phyloP scores from a whole-genome alignment of 1,139 yeast genomes.

The Yamadazyma sp. region DNA sequence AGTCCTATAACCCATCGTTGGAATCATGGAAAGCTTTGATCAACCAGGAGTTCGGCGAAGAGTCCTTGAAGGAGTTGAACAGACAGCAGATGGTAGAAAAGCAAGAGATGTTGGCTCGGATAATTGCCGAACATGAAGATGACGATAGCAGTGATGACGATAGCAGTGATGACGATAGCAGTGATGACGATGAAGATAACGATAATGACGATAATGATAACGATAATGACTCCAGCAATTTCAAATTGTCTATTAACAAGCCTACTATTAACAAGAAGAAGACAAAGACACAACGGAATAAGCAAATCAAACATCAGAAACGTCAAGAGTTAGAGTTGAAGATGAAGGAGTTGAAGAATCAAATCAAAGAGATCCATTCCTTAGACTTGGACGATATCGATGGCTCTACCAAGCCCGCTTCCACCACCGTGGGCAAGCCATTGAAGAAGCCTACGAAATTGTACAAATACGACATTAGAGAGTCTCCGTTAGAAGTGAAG shows the following conservation, averaged over 20 bases:
- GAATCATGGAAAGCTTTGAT: slow-evolving; percentile 81
- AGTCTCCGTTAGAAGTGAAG: slow-evolving; percentile 78
- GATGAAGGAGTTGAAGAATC: slow-evolving; percentile 56
- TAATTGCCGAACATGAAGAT: slow-evolving; percentile 58
- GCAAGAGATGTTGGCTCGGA: slow-evolving; percentile 59
- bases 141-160: slow-evolving; percentile 32
- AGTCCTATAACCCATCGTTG: slow-evolving; percentile 88
- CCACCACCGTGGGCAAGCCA: slow-evolving; percentile 14
- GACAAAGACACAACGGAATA: slow-evolving; percentile 76
- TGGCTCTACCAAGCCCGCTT: slow-evolving; percentile 14
- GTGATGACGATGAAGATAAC: slow-evolving; percentile 46
- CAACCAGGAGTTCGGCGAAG: slow-evolving; percentile 63
- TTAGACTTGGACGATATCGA: slow-evolving; percentile 47
- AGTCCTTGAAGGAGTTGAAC: slow-evolving; percentile 65
- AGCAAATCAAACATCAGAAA: slow-evolving; percentile 64
- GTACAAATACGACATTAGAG: slow-evolving; percentile 58
- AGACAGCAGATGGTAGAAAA: slow-evolving; percentile 61
- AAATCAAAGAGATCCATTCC: slow-evolving; percentile 57
- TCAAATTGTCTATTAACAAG: slow-evolving; percentile 65
- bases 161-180: slow-evolving; percentile 42
- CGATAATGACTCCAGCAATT: slow-evolving; percentile 28
- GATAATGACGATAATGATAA: slow-evolving; percentile 37
- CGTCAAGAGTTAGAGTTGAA: slow-evolving; percentile 55
- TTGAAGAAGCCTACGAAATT: slow-evolving; percentile 33
- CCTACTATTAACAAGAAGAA: slow-evolving; percentile 72